Evolutionary conservation across 2,329 filamentous ascomycete genomes (phyloP), one percentile per base, ranked within the genome.

Genomic region (Colletotrichum tropicicola): DNA sequence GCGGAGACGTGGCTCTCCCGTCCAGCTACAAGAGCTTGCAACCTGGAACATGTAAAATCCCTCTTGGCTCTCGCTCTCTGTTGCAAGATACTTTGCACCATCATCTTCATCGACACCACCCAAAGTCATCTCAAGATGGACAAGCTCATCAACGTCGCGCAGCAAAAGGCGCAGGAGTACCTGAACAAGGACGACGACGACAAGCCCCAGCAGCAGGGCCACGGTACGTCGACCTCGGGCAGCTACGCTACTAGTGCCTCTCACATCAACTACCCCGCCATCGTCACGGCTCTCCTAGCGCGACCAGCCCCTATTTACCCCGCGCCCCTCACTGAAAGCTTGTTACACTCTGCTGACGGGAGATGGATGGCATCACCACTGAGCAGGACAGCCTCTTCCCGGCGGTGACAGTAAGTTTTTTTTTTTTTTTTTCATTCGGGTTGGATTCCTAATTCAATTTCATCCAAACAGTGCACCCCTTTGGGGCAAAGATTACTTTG

Each of bases 101-200:
- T 47, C 54, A 45, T 30, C 4, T 17, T 21, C 12, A 21, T 15
- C 23, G 21, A 44, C 32, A 23, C 32, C n/a, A 32, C 19, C 28
- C 30, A 6, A 35, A 19, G 13, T 30, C 8, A 17, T 25, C 17
- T 27, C 39, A 65, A 19, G 52, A 81, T 81, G 79, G 77, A 81
- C 43, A 77, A 75, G 59, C 62, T 81, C 64, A 64, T 80, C 67
- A 77, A 68, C 70, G 37, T 25, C 47, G 59, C 58, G 21, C 41
- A 37, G 8, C 44, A 47, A 19, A 73, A 72, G 19, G 79, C 77
- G 58, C 79, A 78, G 70, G 75, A 79, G 39, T 78, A 74, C 23
- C 75, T 80, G 7, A 44, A 39, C 59, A 65, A 74, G 51, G 70
- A 73, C 41, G 68, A 71, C 62, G 71, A 75, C 66, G 64, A 72